Percentiles rank a stretch among this genome's conserved stretches.
phyloP scores from a whole-genome alignment of 2,329 filamentous ascomycete species.

The Colletotrichum sp. region DNA sequence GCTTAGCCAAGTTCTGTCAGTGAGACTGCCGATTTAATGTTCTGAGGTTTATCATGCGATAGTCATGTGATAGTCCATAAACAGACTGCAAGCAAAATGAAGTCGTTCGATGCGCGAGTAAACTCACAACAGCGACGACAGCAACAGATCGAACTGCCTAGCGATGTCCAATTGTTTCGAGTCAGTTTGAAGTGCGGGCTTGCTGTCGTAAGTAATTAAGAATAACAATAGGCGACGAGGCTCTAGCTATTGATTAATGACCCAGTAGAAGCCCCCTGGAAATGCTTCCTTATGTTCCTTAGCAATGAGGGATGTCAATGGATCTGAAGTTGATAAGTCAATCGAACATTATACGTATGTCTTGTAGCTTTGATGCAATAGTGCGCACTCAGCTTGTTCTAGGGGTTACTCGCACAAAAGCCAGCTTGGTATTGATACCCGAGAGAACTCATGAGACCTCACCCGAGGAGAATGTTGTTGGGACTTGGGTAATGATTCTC shows the following conservation, averaged over 20 bases:
- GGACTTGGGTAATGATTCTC: not conserved
- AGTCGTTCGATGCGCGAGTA: not conserved
- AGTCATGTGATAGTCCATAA: not conserved
- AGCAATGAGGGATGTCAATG: not conserved
- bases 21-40: not conserved
- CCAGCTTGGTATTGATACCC: rapidly evolving
- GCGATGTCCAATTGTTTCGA: not conserved
- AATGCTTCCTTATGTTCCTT: not conserved
- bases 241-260: not conserved
- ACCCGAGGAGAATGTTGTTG: not conserved
- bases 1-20: not conserved
- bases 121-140: not conserved
- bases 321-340: not conserved
- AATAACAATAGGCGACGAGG: not conserved
- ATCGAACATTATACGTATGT: not conserved
- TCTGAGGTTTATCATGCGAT: not conserved
- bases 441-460: not conserved
- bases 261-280: not conserved
- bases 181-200: not conserved
- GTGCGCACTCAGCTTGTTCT: not conserved
- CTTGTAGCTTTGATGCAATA: not conserved
- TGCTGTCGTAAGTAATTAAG: not conserved
- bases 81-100: not conserved
- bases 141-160: not conserved
- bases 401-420: rapidly evolving